Base-by-base conservation (phyloP, 139 green algal species). In the Chara braunii region DNA sequence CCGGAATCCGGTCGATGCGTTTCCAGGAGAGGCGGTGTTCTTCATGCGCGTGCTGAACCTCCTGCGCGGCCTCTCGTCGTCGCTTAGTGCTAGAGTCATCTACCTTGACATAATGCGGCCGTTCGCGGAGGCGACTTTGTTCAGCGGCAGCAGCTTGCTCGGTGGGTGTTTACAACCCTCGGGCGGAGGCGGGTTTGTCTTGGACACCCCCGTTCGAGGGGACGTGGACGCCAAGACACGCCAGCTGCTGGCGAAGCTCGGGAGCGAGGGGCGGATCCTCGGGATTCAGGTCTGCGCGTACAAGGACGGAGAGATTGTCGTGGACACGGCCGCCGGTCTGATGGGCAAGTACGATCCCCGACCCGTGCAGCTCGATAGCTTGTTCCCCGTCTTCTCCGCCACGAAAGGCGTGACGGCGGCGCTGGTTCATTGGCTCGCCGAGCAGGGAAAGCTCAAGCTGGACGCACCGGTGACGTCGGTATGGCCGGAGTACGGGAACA, bases 361-460 rank as follows among this genome's bases (percentile, higher is more conserved):
- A 3, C 74, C 76, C 8, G 76, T 83, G 28, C 72, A 68, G 40
- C 74, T 43, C 44, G 31, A 79, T 60, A 70, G 60, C 4, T 51
- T 83, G 8, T 83, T 83, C 75, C 70, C 78, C 60, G 67, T 80
- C 31, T 83, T 83, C 62, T 83, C 76, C 23, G 76, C 75, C 22
- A 83, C 75, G 37, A 83, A 83, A 57, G 74, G 54, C 43, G 53
- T 83, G 5, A 35, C 58, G 11, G 60, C 74, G 9, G 42, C 26
- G 24, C 9, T 75, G 12, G 33, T 77, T 29, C 76, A 82, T 61
- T 80, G 77, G 42, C 57, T 81, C 12, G 55, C 37, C 6, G 51
- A 78, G 0, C 44, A 68, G 23, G 9, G 8, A 34, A 11, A 33
- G 43, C 12, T 69, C 31, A 37, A 44, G 4, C 58, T 51, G 32